Evolutionary conservation across 441 rosid genomes (phyloP).

Genomic region (Populus hybrid): DNA sequence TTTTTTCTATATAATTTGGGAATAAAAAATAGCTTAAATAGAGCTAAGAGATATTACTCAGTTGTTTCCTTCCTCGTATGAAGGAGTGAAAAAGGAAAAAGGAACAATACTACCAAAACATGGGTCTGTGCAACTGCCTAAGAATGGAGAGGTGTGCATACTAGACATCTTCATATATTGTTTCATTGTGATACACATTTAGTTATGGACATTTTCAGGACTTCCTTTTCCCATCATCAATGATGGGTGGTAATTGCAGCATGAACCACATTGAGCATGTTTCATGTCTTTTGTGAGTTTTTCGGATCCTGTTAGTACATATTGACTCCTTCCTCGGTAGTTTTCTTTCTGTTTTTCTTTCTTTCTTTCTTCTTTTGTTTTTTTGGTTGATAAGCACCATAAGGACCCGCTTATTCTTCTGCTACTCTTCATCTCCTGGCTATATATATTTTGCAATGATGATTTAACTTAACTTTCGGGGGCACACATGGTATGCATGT

Average conservation of each 20-base stretch:
- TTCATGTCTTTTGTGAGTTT: neutral
- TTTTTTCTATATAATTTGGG: neutral
- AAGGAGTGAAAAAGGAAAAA: neutral
- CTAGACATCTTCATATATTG: neutral
- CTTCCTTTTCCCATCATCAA: neutral
- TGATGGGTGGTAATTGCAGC: neutral
- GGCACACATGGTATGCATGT: neutral
- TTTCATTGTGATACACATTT: neutral
- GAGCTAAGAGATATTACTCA: neutral
- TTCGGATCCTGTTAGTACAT: neutral
- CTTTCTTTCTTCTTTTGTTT: neutral
- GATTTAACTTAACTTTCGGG: neutral
- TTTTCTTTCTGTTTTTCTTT: too few relatives aligned
- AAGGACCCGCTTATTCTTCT: neutral
- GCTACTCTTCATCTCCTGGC: neutral
- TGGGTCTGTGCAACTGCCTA: neutral
- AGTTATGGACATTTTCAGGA: neutral
- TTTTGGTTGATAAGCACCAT: neutral
- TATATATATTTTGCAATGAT: neutral
- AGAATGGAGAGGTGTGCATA: conserved; percentile 2
- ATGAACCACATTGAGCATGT: too few relatives aligned
- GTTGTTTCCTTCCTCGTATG: neutral
- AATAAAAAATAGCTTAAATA: neutral
- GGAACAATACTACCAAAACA: neutral
- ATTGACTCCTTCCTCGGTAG: neutral